Conservation (phyloP, 2,329 filamentous ascomycete species). For the Colletotrichum falcatum region DNA sequence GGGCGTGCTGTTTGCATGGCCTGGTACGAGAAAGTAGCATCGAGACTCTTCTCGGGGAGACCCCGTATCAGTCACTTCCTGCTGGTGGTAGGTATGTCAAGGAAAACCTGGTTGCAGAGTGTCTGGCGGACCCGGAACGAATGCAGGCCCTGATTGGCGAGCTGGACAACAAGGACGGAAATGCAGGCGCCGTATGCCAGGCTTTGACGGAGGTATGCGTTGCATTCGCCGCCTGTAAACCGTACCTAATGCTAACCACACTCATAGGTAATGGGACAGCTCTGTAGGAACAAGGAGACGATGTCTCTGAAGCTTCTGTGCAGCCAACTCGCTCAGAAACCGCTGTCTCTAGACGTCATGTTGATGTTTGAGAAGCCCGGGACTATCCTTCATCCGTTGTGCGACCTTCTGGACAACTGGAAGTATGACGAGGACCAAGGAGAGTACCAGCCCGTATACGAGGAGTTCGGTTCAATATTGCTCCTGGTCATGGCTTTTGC, state of each 20-base stretch:
- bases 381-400: slow-evolving; percentile 79
- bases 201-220: slow-evolving; percentile 76
- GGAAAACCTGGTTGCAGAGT: slow-evolving; percentile 82
- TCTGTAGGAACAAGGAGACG: slow-evolving; percentile 80
- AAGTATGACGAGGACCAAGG: slow-evolving; percentile 85
- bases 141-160: slow-evolving; percentile 83
- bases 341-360: slow-evolving; percentile 78
- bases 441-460: slow-evolving; percentile 87
- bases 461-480: slow-evolving; percentile 84
- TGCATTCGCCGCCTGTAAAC: not conserved
- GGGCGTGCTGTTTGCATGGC: slow-evolving; percentile 88
- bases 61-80: slow-evolving; percentile 83
- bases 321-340: slow-evolving; percentile 77
- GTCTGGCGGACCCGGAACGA: slow-evolving; percentile 79
- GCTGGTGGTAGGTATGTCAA: slow-evolving; percentile 81
- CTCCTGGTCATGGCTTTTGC: slow-evolving; percentile 79
- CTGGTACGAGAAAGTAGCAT: slow-evolving; percentile 85
- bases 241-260: slow-evolving; percentile 19
- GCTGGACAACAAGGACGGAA: slow-evolving; percentile 90
- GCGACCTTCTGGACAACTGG: slow-evolving; percentile 82
- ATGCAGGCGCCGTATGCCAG: slow-evolving; percentile 85
- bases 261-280: slow-evolving; percentile 71
- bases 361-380: slow-evolving; percentile 79
- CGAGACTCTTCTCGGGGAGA: slow-evolving; percentile 83
- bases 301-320: slow-evolving; percentile 84